Evolutionary conservation across 345 rosid genomes (phyloP), one percentile per base, ranked within the genome.

Genomic region (Clausena lansium): DNA sequence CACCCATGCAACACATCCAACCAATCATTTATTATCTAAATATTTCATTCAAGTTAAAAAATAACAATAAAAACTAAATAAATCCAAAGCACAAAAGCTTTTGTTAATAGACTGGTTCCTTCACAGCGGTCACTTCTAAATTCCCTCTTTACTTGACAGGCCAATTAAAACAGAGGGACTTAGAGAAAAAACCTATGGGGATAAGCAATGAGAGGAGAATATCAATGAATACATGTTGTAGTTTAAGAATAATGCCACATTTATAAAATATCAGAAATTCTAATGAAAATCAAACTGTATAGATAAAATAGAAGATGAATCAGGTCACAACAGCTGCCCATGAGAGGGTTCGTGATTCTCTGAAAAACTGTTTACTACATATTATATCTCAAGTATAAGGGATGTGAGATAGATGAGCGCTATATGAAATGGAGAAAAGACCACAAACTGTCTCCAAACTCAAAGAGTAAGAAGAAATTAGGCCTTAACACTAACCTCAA

Each of bases 401-500:
- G 68, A 27, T 19, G 38, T 74, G 39, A 7, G 28, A 62, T 19
- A 4, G 38, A 74, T 61, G 55, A 20, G 70, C 33, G 30, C 74
- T 45, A 58, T 58, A 32, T 69, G 62, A 33, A 67, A 10, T 45
- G 25, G 71, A 27, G 35, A 20, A 72, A 79, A 68, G 7, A 35
- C 36, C 45, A 58, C 70, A 79, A 10, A 57, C 17, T 55, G 20
- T 67, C 81, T 59, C 67, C 62, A 54, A 55, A 50, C 61, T 39
- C 36, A 72, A 9, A 14, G 50, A 78, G 27, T 45, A 52, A 65
- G 62, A 76, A 19, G 25, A 32, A 70, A 76, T 68, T 71, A 73
- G 24, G 30, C 64, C 78, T 67, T 52, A 65, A 57, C 35, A 81
- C 88, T 81, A 83, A 96, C 98, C 98, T 96, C 97, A 30, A 96